phyloP scores from a whole-genome alignment of 2,329 filamentous ascomycete genomes.

The Penicillium sumatraense region DNA sequence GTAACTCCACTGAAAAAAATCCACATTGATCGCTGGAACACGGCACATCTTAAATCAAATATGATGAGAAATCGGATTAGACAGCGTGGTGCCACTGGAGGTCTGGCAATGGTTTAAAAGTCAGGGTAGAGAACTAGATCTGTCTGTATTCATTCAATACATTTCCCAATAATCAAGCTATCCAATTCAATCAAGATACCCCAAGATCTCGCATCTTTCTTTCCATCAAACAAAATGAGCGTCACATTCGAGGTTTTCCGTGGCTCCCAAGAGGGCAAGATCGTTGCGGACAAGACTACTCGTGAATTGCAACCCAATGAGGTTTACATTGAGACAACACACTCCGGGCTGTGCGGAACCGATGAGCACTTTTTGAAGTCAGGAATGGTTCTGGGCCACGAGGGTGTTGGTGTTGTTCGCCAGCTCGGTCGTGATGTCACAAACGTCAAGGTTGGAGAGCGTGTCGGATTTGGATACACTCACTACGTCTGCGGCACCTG shows the following conservation, averaged over 20 bases:
- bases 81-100: neutral
- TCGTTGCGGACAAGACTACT: slow-evolving; percentile 30
- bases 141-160: neutral
- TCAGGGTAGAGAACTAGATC: neutral
- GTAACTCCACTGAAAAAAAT: neutral
- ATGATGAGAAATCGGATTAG: slow-evolving; percentile 13
- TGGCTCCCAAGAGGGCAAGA: slow-evolving; percentile 29
- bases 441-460: slow-evolving; percentile 51
- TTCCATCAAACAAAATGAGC: slow-evolving; percentile 22
- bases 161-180: neutral
- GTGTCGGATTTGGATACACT: slow-evolving; percentile 43
- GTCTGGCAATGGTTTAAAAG: slow-evolving; percentile 7
- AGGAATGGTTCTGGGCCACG: slow-evolving; percentile 53
- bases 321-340: slow-evolving; percentile 31
- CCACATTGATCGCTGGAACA: slow-evolving; percentile 2
- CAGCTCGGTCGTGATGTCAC: slow-evolving; percentile 52
- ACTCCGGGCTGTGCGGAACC: slow-evolving; percentile 34
- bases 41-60: neutral
- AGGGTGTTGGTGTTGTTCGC: slow-evolving; percentile 59
- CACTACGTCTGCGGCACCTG: slow-evolving; percentile 41
- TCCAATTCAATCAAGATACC: neutral
- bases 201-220: neutral
- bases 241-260: slow-evolving; percentile 34
- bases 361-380: slow-evolving; percentile 30
- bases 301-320: slow-evolving; percentile 27